Percentiles rank a stretch among this genome's conserved stretches.
Conservation (phyloP, 108 stramenopile genomes). For the Schizochytrium sp. region DNA sequence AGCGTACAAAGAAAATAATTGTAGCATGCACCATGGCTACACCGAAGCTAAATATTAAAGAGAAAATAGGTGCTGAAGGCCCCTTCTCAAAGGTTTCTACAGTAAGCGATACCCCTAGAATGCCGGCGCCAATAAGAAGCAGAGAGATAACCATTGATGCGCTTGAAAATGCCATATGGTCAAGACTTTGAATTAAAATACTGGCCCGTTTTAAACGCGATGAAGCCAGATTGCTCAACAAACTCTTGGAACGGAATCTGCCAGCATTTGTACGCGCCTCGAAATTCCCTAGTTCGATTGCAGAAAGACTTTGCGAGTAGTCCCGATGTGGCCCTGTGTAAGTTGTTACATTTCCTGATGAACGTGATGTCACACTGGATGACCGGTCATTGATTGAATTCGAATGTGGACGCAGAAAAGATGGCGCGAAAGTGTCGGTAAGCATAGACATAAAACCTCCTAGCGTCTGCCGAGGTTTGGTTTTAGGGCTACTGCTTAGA, state of each 20-base stretch:
- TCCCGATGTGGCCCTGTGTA: background rate
- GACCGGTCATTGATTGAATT: background rate
- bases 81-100: background rate
- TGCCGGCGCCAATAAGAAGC: background rate
- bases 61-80: conserved; percentile 9
- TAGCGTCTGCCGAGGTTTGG: background rate
- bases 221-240: background rate
- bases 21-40: background rate
- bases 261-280: background rate
- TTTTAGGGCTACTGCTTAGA: background rate
- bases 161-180: background rate
- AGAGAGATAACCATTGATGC: background rate
- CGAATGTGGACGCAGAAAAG: background rate
- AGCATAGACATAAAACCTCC: background rate
- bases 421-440: background rate
- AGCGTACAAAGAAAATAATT: conserved; percentile 20
- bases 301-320: background rate
- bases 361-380: background rate
- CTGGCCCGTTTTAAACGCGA: background rate
- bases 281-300: background rate
- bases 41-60: background rate
- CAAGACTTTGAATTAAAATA: conserved; percentile 5
- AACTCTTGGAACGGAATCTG: background rate
- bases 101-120: background rate
- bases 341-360: background rate